Conservation (phyloP, 2,329 filamentous ascomycete species). For the Lecanicillium sp. region DNA sequence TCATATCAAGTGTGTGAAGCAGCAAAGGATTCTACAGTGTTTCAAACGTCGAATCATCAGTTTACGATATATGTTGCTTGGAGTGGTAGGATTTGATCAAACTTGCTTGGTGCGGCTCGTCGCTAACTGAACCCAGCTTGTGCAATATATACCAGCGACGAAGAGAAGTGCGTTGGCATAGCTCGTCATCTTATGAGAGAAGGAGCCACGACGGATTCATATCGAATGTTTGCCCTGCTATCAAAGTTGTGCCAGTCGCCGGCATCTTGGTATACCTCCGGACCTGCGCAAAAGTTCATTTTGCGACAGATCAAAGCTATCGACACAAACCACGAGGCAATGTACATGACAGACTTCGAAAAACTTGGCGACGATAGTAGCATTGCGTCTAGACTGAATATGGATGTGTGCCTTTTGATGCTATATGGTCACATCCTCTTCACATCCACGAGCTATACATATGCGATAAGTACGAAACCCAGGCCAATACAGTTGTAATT, state of each 20-base stretch:
- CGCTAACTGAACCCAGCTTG: slow-evolving; percentile 48
- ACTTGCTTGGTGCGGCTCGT: not conserved
- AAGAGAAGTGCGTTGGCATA: slow-evolving; percentile 63
- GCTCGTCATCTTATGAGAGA: slow-evolving; percentile 80
- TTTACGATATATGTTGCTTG: slow-evolving; percentile 72
- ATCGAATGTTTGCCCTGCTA: slow-evolving; percentile 74
- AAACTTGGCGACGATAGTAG: not conserved
- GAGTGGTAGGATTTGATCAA: slow-evolving; percentile 46
- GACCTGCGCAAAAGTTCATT: slow-evolving; percentile 83
- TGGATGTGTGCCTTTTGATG: slow-evolving; percentile 77
- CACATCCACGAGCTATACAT: slow-evolving; percentile 73
- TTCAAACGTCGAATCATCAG: slow-evolving; percentile 61
- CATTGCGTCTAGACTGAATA: slow-evolving; percentile 19
- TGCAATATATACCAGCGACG: slow-evolving; percentile 72
- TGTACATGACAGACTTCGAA: slow-evolving; percentile 17
- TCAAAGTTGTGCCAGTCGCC: slow-evolving; percentile 69
- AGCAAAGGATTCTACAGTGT: slow-evolving; percentile 74
- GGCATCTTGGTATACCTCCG: slow-evolving; percentile 68
- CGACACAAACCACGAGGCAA: slow-evolving; percentile 47
- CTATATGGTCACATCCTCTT: slow-evolving; percentile 88
- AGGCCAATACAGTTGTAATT: not conserved
- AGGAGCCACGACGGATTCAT: slow-evolving; percentile 73
- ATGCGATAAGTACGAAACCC: slow-evolving; percentile 59
- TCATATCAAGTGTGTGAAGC: slow-evolving; percentile 76
- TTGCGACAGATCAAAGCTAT: slow-evolving; percentile 85